Evolutionary conservation across 768 basidiomycete species (phyloP).

Genomic region (Lactarius deliciosus): DNA sequence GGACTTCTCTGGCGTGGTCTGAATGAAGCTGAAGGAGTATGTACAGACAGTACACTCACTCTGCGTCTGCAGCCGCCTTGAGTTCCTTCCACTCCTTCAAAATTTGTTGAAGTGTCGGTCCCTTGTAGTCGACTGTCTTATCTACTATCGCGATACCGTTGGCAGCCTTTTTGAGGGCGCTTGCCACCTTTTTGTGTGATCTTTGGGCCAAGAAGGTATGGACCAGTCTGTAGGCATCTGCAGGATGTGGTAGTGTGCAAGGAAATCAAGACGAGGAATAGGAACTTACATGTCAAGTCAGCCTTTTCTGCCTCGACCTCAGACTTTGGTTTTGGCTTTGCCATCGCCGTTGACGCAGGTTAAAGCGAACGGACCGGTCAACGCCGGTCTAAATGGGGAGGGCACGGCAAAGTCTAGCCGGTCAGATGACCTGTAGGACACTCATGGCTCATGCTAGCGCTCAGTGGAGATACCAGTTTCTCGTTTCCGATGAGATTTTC

Average conservation of each 20-base stretch:
- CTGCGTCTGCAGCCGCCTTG: slow-evolving; percentile 18
- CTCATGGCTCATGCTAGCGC: too few relatives aligned
- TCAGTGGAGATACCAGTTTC: too few relatives aligned
- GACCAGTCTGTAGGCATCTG: slow-evolving; percentile 76
- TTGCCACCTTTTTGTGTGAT: slow-evolving; percentile 67
- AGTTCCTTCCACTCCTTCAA: slow-evolving; percentile 59
- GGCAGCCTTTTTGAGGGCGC: slow-evolving; percentile 71
- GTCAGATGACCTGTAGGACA: too few relatives aligned
- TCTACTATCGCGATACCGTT: slow-evolving; percentile 60
- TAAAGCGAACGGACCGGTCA: slow-evolving; percentile 6
- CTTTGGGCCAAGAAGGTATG: slow-evolving; percentile 69
- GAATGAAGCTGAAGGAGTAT: background rate
- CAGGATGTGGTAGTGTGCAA: background rate
- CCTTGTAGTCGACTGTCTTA: slow-evolving; percentile 48
- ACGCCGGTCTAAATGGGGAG: background rate
- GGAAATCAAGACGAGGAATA: background rate
- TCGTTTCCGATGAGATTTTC: too few relatives aligned
- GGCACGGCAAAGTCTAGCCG: too few relatives aligned
- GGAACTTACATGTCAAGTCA: slow-evolving; percentile 15
- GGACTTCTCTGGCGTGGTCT: slow-evolving; percentile 13
- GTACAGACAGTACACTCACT: slow-evolving; percentile 15
- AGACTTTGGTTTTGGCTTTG: background rate
- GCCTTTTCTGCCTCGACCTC: slow-evolving; percentile 9
- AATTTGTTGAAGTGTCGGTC: slow-evolving; percentile 62
- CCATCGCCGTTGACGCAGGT: background rate